Conservation (phyloP, 371 early-diverging fungal species). For the Nosema granulosis region DNA sequence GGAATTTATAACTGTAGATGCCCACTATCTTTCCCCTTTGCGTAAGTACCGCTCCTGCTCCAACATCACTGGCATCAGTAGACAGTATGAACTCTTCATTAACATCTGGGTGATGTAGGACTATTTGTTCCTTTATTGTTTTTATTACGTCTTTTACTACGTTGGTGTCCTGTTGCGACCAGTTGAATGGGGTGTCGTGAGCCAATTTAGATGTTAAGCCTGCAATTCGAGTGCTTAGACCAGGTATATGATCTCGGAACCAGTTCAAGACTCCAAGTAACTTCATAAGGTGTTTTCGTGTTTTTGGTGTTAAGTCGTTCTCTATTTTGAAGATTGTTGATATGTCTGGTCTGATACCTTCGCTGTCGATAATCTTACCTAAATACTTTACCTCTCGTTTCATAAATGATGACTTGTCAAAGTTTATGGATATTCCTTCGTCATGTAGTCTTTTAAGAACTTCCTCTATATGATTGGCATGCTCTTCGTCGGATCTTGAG, state of each 20-base stretch:
- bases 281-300: constrained; percentile 1
- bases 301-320: background rate
- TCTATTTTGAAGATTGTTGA: background rate
- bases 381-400: constrained; percentile 23
- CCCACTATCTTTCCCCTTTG: background rate
- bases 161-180: constrained; percentile 1
- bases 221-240: background rate
- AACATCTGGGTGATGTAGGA: constrained; percentile 19
- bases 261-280: constrained; percentile 28
- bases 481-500: no score
- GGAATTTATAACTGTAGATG: background rate
- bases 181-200: no score
- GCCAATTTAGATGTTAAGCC: background rate
- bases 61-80: background rate
- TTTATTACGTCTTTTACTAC: background rate
- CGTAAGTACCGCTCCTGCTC: background rate
- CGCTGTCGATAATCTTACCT: constrained; percentile 5
- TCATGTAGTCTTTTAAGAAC: constrained; percentile 56
- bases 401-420: constrained; percentile 29
- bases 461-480: constrained; percentile 55
- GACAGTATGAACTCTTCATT: background rate
- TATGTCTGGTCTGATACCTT: constrained; percentile 31
- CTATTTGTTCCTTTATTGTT: background rate
- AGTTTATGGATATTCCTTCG: background rate
- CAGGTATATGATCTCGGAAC: constrained; percentile 15